A percentile compares a stretch with the other conserved stretches of the same genome.
phyloP scores from a whole-genome alignment of 805 yeast genomes.

The Jamesozyma spencerorum region DNA sequence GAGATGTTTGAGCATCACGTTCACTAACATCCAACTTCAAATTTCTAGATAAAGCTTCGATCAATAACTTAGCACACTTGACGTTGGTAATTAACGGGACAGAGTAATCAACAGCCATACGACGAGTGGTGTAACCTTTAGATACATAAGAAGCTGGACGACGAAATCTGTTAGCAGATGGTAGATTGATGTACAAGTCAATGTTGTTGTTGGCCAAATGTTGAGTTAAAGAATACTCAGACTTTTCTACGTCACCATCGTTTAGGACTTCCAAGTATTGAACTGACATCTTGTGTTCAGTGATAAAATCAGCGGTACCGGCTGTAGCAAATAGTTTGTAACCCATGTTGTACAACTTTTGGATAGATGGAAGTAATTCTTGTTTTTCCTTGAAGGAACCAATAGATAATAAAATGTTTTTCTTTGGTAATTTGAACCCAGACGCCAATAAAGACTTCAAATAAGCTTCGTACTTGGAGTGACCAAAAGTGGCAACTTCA shows the following conservation, averaged over 20 bases:
- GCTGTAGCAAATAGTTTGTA: constrained; percentile 93
- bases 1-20: constrained; percentile 86
- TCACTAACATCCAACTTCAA: constrained; percentile 55
- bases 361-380: constrained; percentile 83
- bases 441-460: constrained; percentile 89
- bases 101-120: constrained; percentile 99
- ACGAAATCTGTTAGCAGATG: constrained; percentile 93
- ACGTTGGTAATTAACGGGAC: constrained; percentile 97
- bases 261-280: constrained; percentile 87
- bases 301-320: constrained; percentile 97
- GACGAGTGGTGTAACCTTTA: constrained; percentile 95
- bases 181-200: constrained; percentile 92
- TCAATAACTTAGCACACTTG: constrained; percentile 88
- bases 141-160: constrained; percentile 98
- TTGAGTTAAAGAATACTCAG: constrained; percentile 91
- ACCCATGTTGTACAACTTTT: constrained; percentile 72
- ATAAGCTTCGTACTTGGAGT: constrained; percentile 93
- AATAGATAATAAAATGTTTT: constrained; percentile 84
- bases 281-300: constrained; percentile 90
- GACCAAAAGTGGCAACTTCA: constrained; percentile 96
- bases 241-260: constrained; percentile 64
- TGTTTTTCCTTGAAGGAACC: constrained; percentile 96
- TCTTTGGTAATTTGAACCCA: constrained; percentile 91
- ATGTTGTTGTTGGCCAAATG: constrained; percentile 94
- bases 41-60: constrained; percentile 84